A percentile compares a stretch with the other conserved stretches of the same genome.
Conservation (phyloP, 176 grass and related monocot genomes). For the Triticum monococcum region DNA sequence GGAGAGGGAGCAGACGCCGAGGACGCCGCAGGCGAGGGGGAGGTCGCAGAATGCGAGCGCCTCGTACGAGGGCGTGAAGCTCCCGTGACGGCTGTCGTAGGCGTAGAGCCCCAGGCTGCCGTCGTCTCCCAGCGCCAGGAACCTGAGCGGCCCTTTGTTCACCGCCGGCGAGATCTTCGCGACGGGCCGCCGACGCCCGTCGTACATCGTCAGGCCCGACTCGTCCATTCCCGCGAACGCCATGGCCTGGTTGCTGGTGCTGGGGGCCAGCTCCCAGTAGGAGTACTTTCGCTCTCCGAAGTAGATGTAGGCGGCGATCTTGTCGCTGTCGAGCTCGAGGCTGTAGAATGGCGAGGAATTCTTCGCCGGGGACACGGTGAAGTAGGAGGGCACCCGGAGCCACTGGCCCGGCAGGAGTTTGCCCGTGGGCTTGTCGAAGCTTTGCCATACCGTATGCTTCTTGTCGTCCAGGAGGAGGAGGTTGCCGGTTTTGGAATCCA, state of each 20-base stretch:
- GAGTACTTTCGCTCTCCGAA: conserved; percentile 44
- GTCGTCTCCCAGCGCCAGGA: conserved; percentile 32
- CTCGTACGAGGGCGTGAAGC: conserved; percentile 32
- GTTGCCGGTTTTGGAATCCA: conserved; percentile 46
- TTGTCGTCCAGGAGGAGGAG: conserved; percentile 44
- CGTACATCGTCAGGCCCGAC: conserved; percentile 29
- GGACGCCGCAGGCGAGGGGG: conserved; percentile 33
- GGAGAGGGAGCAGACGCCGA: conserved; percentile 31
- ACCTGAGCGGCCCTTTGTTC: conserved; percentile 20
- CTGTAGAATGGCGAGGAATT: conserved; percentile 40
- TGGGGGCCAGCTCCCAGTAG: conserved; percentile 57
- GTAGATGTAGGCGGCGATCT: conserved; percentile 52
- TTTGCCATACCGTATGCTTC: conserved; percentile 54
- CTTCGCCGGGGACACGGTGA: conserved; percentile 3
- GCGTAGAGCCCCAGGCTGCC: conserved; percentile 35
- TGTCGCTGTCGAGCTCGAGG: conserved; percentile 52
- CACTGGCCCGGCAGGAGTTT: conserved; percentile 45
- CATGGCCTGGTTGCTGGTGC: conserved; percentile 21
- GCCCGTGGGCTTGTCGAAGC: conserved; percentile 50
- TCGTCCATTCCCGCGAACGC: conserved; percentile 16
- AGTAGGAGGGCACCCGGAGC: background rate
- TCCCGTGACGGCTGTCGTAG: background rate
- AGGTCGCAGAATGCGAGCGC: conserved; percentile 38
- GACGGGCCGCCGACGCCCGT: background rate
- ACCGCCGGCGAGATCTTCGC: conserved; percentile 20